Evolutionary conservation across 768 basidiomycete species (phyloP), one percentile per base, ranked within the genome.

Genomic region (Pleurotus pulmonarius): DNA sequence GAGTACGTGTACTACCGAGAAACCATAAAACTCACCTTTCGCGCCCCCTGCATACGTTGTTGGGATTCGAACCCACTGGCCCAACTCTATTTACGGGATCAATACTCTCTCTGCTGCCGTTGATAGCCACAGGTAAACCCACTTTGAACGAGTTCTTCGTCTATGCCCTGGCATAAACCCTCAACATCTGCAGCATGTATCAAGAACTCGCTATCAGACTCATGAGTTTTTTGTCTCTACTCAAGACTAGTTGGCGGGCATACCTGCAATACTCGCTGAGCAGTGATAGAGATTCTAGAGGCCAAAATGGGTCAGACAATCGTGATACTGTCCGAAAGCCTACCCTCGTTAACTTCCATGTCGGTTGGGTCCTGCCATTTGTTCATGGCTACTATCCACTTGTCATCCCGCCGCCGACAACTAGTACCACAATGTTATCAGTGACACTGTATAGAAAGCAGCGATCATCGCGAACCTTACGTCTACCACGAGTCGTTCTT

Each of bases 151-250:
- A 99, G 80, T 15, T 86, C 85, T 65, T 92, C 83, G 68, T 99
- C 97, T 57, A 98, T 94, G 1, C 97, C 97, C 73, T 94, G 86
- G 68, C 97, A 98, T 20, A 98, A 73, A 0, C 97, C 97, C 70
- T 99, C 97, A 7, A 99, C 95, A 61, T 98, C 97, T n/a, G 97
- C 97, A 0, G 97, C 96, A 70, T 99, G 97, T 24, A 99, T 79
- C 44, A 99, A 73, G 61, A 99, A 92, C 67, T 98, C 97, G 61
- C 94, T 94, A 60, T n/a, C 5, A 4, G 43, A 0, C n/a, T 16
- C 11, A 16, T 44, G 20, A 44, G 15, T 44, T 16, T 7, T 6
- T 56, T 11, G 29, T 34, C 29, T 34, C 29, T 34, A 34, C 11
- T 34, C 29, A 11, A 11, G 29, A 34, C 8, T 11, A 11, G 9